Base-by-base conservation (phyloP, 2,329 filamentous ascomycete genomes). In the Alternaria tenuissima region DNA sequence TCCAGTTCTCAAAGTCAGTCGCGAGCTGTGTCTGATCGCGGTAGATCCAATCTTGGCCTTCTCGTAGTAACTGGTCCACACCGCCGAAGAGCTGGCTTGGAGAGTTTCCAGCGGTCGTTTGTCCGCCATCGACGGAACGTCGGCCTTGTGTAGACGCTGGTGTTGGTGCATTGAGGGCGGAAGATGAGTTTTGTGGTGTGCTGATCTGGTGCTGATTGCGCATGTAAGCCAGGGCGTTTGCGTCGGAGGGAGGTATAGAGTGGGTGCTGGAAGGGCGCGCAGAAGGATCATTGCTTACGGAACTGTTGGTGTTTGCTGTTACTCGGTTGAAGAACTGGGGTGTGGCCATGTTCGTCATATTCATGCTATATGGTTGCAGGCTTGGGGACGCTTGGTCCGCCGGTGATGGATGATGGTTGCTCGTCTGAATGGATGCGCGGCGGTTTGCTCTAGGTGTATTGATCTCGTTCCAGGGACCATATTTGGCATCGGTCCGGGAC, bases 401-500 rank as follows among this genome's bases (percentile, higher is more conserved):
- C 11, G 72, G 67, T 3, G 70, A 70, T 5, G 63, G 59, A 16
- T 71, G 64, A 6, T 63, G 63, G 34, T 65, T 63, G 12, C 49
- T 46, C 32, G 63, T 55, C 47, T 66, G 47, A 28, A 69, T 55
- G 9, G 70, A 66, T 24, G 71, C 65, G 14, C 48, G 60, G 22
- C 63, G 68, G 1, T 58, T 49, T 4, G 69, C 55, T 38, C 70
- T 73, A 7, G 75, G 69, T 20, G 74, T 74, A 48, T 55, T 71
- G 46, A 73, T 65, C 26, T 76, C 74, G 28, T 67, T 71, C 69
- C 77, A 93, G 2, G 85, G 86, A 1, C 92, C 93, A 78, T 91
- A 97, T 78, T 90, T 94, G 44, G 87, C 83, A 72, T 96, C 92
- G 2, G 92, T 91, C 36, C 93, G 87, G 49, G 88, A 84, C n/a